Evolutionary conservation across 2,329 filamentous ascomycete species (phyloP), one percentile per base, ranked within the genome.

Genomic region (Stachybotrys chartarum): DNA sequence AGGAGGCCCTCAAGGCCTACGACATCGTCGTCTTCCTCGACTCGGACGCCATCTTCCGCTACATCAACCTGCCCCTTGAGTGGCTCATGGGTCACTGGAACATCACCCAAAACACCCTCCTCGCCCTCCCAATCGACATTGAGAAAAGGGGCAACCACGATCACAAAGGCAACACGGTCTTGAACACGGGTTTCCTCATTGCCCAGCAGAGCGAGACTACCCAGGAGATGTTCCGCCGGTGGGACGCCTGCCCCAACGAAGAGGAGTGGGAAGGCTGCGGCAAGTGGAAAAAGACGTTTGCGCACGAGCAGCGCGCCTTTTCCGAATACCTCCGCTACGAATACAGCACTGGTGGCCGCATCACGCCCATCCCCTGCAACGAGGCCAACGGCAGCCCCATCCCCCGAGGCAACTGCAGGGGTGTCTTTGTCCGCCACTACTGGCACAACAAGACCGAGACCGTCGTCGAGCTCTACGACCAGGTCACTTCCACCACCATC

Each of bases 141-240:
- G 56, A 64, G 14, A 55, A 55, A 17, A 58, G 68, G 7, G 55
- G 55, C 56, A 74, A 74, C 63, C 59, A 62, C 42, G 71, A 74
- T 60, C 58, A 61, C 52, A 65, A 62, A 17, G 65, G 66, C 54
- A 68, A 66, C 47, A 55, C 66, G 61, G 74, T 70, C 70, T 68
- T 70, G 62, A 78, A 79, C 65, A 76, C 76, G 1, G 76, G 76
- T 30, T 78, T 79, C 66, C 76, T 79, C 65, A 65, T 78, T 32
- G 70, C 75, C 1, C 76, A 78, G 63, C 75, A 77, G 60, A 74
- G 73, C 58, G 60, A 67, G 5, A 69, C 68, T 51, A 74, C 74
- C 4, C 69, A 72, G 62, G 66, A 72, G 16, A 74, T 79, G 32
- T 65, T 78, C 50, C 70, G 73, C 56, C 74, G 72, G 31, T 79